Evolutionary conservation across 164 flowering plant species (phyloP).

Genomic region (Akebia trifoliata): DNA sequence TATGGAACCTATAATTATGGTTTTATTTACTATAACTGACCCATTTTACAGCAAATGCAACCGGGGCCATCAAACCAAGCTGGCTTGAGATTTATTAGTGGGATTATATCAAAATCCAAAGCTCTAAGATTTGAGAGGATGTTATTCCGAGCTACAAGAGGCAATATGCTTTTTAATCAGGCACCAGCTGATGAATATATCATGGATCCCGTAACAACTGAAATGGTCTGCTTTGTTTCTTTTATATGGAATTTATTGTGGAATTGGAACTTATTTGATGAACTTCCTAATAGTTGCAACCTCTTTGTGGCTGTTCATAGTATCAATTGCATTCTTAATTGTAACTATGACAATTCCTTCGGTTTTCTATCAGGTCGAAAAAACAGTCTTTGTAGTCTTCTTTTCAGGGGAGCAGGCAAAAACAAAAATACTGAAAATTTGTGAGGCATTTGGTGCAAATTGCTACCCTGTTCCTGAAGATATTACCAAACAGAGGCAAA

Average conservation of each 20-base stretch:
- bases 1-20: conserved; percentile 1
- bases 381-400: conserved; percentile 86
- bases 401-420: conserved; percentile 98
- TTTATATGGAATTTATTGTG: no score
- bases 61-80: conserved; percentile 64
- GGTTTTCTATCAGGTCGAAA: conserved; percentile 63
- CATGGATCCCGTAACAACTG: conserved; percentile 70
- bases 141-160: conserved; percentile 96
- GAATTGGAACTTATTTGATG: neutral
- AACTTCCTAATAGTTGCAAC: neutral
- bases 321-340: conserved; percentile 9
- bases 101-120: conserved; percentile 78
- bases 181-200: conserved; percentile 72
- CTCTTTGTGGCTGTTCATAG: neutral
- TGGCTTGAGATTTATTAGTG: conserved; percentile 88
- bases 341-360: neutral
- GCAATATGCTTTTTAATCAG: conserved; percentile 97
- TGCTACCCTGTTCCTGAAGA: conserved; percentile 99
- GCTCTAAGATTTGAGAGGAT: conserved; percentile 87
- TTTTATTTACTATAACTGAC: conserved; percentile 8
- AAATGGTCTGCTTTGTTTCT: conserved; percentile 52
- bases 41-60: conserved; percentile 72
- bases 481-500: conserved; percentile 72
- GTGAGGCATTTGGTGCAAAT: conserved; percentile 98
- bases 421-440: conserved; percentile 83